Evolutionary conservation across 2,329 filamentous ascomycete species (phyloP), one percentile per base, ranked within the genome.

Genomic region (Coniochaeta pulveracea): DNA sequence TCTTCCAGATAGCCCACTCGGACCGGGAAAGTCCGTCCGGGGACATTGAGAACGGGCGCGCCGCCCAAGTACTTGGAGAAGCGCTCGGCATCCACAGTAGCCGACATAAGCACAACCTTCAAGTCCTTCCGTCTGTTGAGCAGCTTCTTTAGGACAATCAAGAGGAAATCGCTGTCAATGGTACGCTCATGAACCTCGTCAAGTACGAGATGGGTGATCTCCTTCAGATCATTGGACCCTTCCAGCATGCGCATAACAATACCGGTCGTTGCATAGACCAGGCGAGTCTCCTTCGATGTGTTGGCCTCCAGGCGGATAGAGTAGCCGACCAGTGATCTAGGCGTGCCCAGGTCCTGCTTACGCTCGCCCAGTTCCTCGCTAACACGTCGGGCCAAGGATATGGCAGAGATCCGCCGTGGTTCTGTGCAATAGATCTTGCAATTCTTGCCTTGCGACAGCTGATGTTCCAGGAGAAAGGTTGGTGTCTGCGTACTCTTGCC

Each of bases 181-280:
- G 85, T 84, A 40, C 89, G 77, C 55, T 98, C 91, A 50, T 98
- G 91, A 3, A 96, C 89, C 57, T 98, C 91, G 49, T 98, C 91
- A n/a, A 98, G 76, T 28, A 98, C 77, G 38, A 98, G 62, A 58
- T 96, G 91, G 1, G 89, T 94, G 34, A 98, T 79, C 42, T 95
- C 89, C 37, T 76, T 72, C 26, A 98, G 71, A 36, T 93, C 82
- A 42, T 85, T 82, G 0, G 85, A 83, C 7, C 80, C 80, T 55
- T 98, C 91, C 10, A 98, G 67, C 89, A 98, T 96, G 18, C 91
- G 78, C 66, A 98, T 84, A n/a, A 98, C 85, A 37, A 98, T 93
- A 61, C 91, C 76, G 5, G 76, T 81, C 2, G 81, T 95, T 34
- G 91, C 91, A 56, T 86, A 98, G 5, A 96, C 76, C 17, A 98